Evolutionary conservation across 2,329 filamentous ascomycete genomes (phyloP).

Genomic region (Phaeosphaeria sp.): DNA sequence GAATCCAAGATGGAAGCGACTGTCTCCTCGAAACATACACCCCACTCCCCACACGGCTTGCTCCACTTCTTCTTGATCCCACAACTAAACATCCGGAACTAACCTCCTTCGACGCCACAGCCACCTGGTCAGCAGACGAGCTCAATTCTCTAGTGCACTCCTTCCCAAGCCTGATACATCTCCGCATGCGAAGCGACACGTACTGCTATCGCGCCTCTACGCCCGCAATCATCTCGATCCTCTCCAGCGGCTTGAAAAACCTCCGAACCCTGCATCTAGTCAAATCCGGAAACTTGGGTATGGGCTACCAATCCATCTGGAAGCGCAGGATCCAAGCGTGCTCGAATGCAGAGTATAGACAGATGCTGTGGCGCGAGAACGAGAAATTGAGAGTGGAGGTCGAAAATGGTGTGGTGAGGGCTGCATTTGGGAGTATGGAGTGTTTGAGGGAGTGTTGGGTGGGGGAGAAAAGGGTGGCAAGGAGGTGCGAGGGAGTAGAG

Average conservation of each 20-base stretch:
- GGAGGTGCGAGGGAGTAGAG: not conserved
- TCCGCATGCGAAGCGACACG: conserved; percentile 19
- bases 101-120: conserved; percentile 16
- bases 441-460: conserved; percentile 20
- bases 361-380: conserved; percentile 17
- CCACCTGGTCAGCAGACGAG: conserved; percentile 18
- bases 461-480: conserved; percentile 22
- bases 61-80: not conserved
- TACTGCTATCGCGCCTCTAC: conserved; percentile 22
- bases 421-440: conserved; percentile 14
- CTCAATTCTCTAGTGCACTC: conserved; percentile 8
- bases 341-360: conserved; percentile 11
- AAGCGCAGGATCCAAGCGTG: conserved; percentile 17
- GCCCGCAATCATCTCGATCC: conserved; percentile 7
- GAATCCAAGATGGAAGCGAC: conserved; percentile 12
- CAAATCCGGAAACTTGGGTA: conserved; percentile 18
- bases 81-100: not conserved
- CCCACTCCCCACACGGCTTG: conserved; percentile 8
- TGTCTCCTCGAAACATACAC: conserved; percentile 21
- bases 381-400: conserved; percentile 17
- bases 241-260: conserved; percentile 9
- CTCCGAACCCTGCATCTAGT: conserved; percentile 14
- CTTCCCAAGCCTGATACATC: conserved; percentile 11
- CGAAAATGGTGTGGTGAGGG: conserved; percentile 20
- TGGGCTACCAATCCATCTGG: conserved; percentile 23